Conservation (phyloP, 164 flowering plant genomes). For the Akebia trifoliata region DNA sequence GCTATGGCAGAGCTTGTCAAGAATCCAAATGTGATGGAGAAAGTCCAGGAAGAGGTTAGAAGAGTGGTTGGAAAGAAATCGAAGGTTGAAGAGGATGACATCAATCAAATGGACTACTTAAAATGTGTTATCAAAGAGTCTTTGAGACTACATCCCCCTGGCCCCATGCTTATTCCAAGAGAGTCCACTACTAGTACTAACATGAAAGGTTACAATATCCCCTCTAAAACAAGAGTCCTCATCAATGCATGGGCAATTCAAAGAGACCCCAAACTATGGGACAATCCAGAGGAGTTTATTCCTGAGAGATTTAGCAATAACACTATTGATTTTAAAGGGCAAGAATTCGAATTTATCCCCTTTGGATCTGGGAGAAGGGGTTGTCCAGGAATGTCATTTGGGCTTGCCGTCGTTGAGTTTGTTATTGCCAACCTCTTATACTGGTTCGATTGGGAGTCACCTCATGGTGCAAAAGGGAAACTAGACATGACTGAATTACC, state of each 20-base stretch:
- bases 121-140: conserved; percentile 27
- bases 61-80: conserved; percentile 4
- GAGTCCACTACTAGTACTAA: conserved; percentile 6
- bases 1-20: conserved; percentile 22
- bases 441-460: conserved; percentile 31
- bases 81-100: conserved; percentile 15
- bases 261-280: conserved; percentile 22
- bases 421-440: conserved; percentile 22
- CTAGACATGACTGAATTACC: conserved; percentile 15
- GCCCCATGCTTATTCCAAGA: conserved; percentile 13
- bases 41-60: conserved; percentile 16
- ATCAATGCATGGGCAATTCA: conserved; percentile 28
- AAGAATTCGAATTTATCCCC: conserved; percentile 28
- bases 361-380: conserved; percentile 35
- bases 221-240: conserved; percentile 12
- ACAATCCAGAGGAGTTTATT: conserved; percentile 16
- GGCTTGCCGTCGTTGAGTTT: conserved; percentile 8
- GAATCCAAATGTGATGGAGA: conserved; percentile 18
- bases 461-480: conserved; percentile 13
- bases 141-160: conserved; percentile 23
- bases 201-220: conserved; percentile 20
- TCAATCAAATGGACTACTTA: conserved; percentile 20
- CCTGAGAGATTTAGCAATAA: conserved; percentile 24
- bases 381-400: conserved; percentile 25
- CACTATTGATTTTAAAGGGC: conserved; percentile 21